Conservation (phyloP, 2,329 filamentous ascomycete species). For the Pseudodiploospora longispora region DNA sequence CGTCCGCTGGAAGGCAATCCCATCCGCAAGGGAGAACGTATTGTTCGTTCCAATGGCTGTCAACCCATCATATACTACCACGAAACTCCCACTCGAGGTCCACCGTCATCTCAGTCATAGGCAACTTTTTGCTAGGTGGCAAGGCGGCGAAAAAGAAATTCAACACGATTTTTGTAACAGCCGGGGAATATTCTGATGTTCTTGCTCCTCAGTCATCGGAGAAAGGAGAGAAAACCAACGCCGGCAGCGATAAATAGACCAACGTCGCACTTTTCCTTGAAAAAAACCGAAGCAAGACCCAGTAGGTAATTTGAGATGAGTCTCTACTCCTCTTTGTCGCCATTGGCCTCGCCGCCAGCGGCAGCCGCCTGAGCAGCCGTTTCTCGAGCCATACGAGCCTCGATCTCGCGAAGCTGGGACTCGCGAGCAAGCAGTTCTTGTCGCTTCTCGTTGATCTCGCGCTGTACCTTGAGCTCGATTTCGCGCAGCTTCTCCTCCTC, state of each 20-base stretch:
- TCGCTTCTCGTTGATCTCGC: slow-evolving; percentile 99
- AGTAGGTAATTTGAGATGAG: slow-evolving; percentile 17
- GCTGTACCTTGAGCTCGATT: slow-evolving; percentile 98
- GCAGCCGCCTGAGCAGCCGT: slow-evolving; percentile 45
- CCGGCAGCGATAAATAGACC: slow-evolving; percentile 38
- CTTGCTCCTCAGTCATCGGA: slow-evolving; percentile 34
- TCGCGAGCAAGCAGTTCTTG: slow-evolving; percentile 96
- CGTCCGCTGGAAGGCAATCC: slow-evolving; percentile 6
- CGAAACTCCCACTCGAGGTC: slow-evolving; percentile 16
- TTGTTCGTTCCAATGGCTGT: slow-evolving; percentile 10
- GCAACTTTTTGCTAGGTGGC: slow-evolving; percentile 16
- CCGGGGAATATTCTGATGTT: slow-evolving; percentile 33
- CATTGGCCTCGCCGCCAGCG: slow-evolving; percentile 42
- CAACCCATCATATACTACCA: slow-evolving; percentile 7
- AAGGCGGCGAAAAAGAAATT: slow-evolving; percentile 26
- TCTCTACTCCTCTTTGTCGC: slow-evolving; percentile 43
- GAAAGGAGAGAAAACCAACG: slow-evolving; percentile 37
- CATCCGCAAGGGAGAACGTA: slow-evolving; percentile 14
- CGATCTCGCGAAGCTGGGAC: slow-evolving; percentile 97
- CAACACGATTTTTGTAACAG: slow-evolving; percentile 29
- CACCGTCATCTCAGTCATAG: slow-evolving; percentile 24
- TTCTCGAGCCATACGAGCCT: slow-evolving; percentile 92
- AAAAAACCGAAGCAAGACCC: slow-evolving; percentile 24
- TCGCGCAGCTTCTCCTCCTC: slow-evolving; percentile 99
- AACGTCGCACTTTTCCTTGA: slow-evolving; percentile 31